Conservation (phyloP, 2,329 filamentous ascomycete genomes). For the Trichoderma polysporum region DNA sequence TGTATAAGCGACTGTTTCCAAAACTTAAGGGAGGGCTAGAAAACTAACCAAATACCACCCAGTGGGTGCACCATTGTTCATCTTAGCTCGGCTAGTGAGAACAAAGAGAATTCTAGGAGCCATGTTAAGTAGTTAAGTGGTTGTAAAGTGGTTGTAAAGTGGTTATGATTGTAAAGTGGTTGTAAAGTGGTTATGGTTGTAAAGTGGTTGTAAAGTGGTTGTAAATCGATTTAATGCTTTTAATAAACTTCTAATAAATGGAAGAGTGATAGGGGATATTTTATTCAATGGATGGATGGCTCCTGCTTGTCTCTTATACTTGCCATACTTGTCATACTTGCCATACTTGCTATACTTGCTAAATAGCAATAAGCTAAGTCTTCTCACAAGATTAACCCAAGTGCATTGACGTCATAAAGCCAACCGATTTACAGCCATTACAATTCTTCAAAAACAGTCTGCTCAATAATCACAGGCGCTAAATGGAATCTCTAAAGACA, state of each 20-base stretch:
- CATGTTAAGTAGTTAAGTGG: conserved; percentile 35
- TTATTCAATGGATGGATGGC: not conserved
- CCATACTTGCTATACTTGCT: not conserved
- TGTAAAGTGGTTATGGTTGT: too few relatives aligned
- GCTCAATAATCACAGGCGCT: not conserved
- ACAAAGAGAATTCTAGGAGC: conserved; percentile 66
- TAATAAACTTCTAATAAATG: not conserved
- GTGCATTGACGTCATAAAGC: not conserved
- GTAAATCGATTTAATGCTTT: not conserved
- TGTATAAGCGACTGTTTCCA: not conserved
- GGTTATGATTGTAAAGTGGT: too few relatives aligned
- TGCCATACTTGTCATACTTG: too few relatives aligned
- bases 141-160: not conserved
- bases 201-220: not conserved
- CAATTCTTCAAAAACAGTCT: not conserved
- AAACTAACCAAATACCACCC: conserved; percentile 67
- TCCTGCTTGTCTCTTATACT: not conserved
- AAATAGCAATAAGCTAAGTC: not conserved
- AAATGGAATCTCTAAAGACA: not conserved
- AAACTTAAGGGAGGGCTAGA: not conserved
- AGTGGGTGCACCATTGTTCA: conserved; percentile 50
- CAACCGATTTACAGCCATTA: not conserved
- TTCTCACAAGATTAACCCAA: not conserved
- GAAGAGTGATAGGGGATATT: not conserved
- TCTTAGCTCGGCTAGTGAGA: conserved; percentile 60